phyloP scores from a whole-genome alignment of 306 rosid genomes.

The Elaeagnus macrophylla region DNA sequence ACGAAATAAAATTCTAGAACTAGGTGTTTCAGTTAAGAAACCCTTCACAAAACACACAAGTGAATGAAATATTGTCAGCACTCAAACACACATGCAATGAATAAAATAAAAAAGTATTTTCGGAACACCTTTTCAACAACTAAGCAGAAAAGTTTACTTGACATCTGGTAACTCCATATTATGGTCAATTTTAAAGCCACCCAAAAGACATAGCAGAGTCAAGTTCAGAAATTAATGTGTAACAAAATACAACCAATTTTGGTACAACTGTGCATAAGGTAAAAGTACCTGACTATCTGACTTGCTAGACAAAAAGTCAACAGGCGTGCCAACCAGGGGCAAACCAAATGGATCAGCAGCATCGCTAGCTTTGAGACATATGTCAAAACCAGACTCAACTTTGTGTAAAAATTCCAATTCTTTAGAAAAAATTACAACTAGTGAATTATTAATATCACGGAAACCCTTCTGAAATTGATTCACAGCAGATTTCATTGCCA shows the following conservation, averaged over 20 bases:
- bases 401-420: slow-evolving; percentile 52
- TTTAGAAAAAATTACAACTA: slow-evolving; percentile 36
- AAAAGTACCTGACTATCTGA: slow-evolving; percentile 51
- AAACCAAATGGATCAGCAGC: slow-evolving; percentile 26
- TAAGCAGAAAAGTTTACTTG: too few species aligned
- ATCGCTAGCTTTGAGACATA: slow-evolving; percentile 36
- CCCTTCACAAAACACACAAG: too few species aligned
- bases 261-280: not conserved
- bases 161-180: too few species aligned
- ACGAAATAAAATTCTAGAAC: too few species aligned
- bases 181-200: too few species aligned
- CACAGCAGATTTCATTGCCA: slow-evolving; percentile 51
- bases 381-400: slow-evolving; percentile 51
- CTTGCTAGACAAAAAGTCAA: slow-evolving; percentile 23
- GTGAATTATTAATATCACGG: slow-evolving; percentile 41
- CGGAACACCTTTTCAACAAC: too few species aligned
- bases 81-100: too few species aligned
- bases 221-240: not conserved
- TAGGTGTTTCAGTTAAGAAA: too few species aligned
- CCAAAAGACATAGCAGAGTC: too few species aligned
- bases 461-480: slow-evolving; percentile 54
- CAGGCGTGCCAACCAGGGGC: slow-evolving; percentile 28
- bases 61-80: too few species aligned
- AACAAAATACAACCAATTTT: not conserved
- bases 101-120: too few species aligned